Percentiles rank a stretch among this genome's conserved stretches.
phyloP scores from a whole-genome alignment of 441 rosid genomes.

The Isatis lusitanica region DNA sequence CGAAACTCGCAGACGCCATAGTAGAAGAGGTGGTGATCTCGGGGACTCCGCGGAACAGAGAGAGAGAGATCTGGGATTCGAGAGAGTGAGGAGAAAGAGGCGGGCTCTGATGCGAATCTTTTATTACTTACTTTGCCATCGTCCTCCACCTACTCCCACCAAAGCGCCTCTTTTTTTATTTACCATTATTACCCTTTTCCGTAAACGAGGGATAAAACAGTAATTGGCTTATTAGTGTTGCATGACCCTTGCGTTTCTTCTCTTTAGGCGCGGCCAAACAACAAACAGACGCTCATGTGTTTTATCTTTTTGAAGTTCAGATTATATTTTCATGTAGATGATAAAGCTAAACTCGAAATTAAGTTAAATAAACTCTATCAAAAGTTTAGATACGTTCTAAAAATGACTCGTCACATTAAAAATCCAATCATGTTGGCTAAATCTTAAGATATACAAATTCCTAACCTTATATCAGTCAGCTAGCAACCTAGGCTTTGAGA shows the following conservation, averaged over 20 bases:
- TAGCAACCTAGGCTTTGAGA: no score
- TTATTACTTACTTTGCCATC: background rate
- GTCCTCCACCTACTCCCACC: constrained; percentile 18
- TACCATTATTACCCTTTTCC: background rate
- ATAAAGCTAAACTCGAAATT: background rate
- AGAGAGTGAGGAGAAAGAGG: background rate
- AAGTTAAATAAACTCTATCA: background rate
- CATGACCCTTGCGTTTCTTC: background rate
- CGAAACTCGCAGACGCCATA: constrained; percentile 75
- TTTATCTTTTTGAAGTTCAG: no score
- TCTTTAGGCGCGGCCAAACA: no score
- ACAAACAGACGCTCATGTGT: no score
- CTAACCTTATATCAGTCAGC: no score
- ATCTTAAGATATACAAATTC: no score
- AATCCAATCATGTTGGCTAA: no score
- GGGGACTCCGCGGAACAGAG: constrained; percentile 40
- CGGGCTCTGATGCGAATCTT: background rate
- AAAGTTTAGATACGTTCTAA: background rate
- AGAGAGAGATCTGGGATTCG: constrained; percentile 15
- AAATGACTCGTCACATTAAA: background rate
- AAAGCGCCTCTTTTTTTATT: background rate
- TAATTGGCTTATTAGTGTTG: background rate
- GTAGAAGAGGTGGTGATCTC: constrained; percentile 20
- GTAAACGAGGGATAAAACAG: background rate
- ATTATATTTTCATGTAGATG: no score